These are phyloP conservation scores for Plectosphaerella plurivora DNA, from an alignment of 2,329 filamentous ascomycete species.

Conservation along the genomic window DNA sequence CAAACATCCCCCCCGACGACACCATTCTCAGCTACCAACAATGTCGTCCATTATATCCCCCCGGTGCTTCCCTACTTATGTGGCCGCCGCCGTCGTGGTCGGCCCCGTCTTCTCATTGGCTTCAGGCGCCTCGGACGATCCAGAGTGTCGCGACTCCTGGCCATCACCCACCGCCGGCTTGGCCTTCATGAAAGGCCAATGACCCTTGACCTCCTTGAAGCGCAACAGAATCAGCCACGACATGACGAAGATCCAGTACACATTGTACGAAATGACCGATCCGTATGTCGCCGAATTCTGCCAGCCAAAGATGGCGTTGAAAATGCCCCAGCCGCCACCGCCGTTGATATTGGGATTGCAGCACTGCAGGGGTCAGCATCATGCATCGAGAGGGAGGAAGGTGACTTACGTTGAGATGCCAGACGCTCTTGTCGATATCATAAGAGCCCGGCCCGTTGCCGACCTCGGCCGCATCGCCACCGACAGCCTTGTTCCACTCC, in stretches of 20 bases:
- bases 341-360: constrained; percentile 62
- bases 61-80: too few relatives aligned
- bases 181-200: constrained; percentile 38
- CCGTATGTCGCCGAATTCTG: constrained; percentile 14
- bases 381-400: too few relatives aligned
- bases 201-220: constrained; percentile 31
- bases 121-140: too few relatives aligned
- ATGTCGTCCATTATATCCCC: too few relatives aligned
- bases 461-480: constrained; percentile 44
- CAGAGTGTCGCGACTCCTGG: too few relatives aligned
- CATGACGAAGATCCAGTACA: constrained; percentile 13
- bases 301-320: constrained; percentile 68
- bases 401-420: constrained; percentile 68
- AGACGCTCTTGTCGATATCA: constrained; percentile 70
- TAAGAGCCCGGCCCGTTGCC: constrained; percentile 67
- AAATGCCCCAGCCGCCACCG: constrained; percentile 67
- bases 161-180: constrained; percentile 7
- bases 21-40: too few relatives aligned
- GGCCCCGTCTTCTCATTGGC: too few relatives aligned
- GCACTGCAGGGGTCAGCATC: constrained; percentile 41
- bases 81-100: too few relatives aligned
- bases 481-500: constrained; percentile 55
- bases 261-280: constrained; percentile 14
- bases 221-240: constrained; percentile 11
- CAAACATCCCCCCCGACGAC: too few relatives aligned